These are phyloP conservation scores for Flaveria brownii DNA, from an alignment of 129 eudicot genomes.

Conservation along the genomic window DNA sequence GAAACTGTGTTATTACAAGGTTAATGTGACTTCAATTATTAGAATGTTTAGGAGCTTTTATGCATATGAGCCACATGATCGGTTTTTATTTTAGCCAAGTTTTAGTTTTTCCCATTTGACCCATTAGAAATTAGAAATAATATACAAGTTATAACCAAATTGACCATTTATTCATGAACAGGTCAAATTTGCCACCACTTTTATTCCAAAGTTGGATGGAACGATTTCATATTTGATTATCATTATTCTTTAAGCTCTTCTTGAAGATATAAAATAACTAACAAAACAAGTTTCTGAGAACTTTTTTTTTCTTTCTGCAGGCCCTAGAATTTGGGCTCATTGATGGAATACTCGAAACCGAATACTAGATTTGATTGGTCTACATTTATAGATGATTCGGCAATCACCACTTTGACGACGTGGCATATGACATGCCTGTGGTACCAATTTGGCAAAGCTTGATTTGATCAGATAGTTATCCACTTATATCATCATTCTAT, in stretches of 20 bases:
- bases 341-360: conserved; percentile 84
- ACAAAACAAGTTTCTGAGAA: conserved; percentile 11
- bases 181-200: not conserved
- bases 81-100: no score
- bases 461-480: conserved; percentile 17
- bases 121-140: no score
- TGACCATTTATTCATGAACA: not conserved
- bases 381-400: conserved; percentile 3
- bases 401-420: conserved; percentile 21
- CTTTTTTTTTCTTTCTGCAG: conserved; percentile 42
- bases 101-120: no score
- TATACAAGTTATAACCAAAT: not conserved
- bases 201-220: not conserved
- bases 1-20: no score
- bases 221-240: conserved; percentile 12
- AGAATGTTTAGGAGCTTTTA: no score
- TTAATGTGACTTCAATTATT: no score
- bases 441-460: conserved; percentile 22
- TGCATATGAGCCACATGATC: no score
- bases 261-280: conserved; percentile 1
- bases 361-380: conserved; percentile 41
- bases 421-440: conserved; percentile 17
- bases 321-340: conserved; percentile 95
- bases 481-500: conserved; percentile 14
- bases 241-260: conserved; percentile 12